These are phyloP conservation scores for Pseudonectria foliicola DNA, from an alignment of 2,329 filamentous ascomycete species.

Conservation along the genomic window DNA sequence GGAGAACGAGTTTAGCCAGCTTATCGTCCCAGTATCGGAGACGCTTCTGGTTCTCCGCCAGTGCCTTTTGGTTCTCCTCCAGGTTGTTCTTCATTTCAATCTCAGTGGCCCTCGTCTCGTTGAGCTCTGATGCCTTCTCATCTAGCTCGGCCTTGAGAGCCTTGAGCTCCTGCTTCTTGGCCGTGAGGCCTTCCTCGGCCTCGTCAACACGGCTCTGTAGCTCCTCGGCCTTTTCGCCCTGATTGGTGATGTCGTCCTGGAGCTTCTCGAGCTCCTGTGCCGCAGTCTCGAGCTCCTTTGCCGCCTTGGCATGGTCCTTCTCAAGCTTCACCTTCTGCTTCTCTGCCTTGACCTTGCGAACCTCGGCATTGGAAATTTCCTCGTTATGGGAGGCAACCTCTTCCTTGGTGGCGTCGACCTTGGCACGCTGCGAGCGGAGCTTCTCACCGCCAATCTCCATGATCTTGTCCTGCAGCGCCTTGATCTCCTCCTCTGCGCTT, in stretches of 20 bases:
- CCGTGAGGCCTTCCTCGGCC: constrained; percentile 68
- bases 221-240: constrained; percentile 67
- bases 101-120: constrained; percentile 80
- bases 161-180: constrained; percentile 74
- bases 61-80: constrained; percentile 87
- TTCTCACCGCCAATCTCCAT: constrained; percentile 97
- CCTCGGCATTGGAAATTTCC: constrained; percentile 77
- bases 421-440: constrained; percentile 80
- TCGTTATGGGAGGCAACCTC: constrained; percentile 76
- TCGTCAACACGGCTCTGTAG: constrained; percentile 70
- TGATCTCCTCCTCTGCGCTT: constrained; percentile 88
- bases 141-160: constrained; percentile 80
- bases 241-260: constrained; percentile 69
- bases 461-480: constrained; percentile 87
- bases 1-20: constrained; percentile 71
- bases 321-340: constrained; percentile 85
- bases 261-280: constrained; percentile 68
- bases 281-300: constrained; percentile 69
- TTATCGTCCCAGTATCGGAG: constrained; percentile 86
- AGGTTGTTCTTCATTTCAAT: constrained; percentile 99
- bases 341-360: constrained; percentile 85
- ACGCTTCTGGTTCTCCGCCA: constrained; percentile 79
- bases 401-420: constrained; percentile 82
- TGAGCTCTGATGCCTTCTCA: constrained; percentile 75
- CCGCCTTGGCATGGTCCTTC: constrained; percentile 72